Conservation (phyloP, 208 protist genomes). For the Angomonas deanei region DNA sequence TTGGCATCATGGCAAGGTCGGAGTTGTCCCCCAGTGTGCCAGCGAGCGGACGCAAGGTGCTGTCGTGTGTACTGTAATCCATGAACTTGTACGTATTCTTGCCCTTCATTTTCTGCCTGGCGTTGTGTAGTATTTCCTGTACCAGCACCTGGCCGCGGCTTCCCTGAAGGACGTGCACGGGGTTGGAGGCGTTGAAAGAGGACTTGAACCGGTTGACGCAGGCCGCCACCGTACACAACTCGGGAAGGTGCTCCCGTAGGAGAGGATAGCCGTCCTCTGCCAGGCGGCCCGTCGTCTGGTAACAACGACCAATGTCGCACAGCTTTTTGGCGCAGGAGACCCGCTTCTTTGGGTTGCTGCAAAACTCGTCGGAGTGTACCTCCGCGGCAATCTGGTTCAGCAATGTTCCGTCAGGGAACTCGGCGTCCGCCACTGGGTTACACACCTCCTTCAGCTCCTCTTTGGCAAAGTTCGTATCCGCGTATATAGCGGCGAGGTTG, state of each 20-base stretch:
- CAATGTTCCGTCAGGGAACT: conserved; percentile 10
- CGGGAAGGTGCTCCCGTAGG: conserved; percentile 22
- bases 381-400: background rate
- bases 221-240: conserved; percentile 27
- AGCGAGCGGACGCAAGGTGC: conserved; percentile 42
- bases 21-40: too few relatives aligned
- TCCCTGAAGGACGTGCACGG: background rate
- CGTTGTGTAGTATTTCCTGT: background rate
- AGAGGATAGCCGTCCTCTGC: conserved; percentile 13
- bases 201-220: conserved; percentile 7
- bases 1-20: too few relatives aligned
- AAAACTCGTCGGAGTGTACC: conserved; percentile 31
- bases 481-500: conserved; percentile 15
- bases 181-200: too few relatives aligned
- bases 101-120: background rate
- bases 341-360: conserved; percentile 13
- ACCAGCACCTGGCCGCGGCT: background rate
- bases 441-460: background rate
- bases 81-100: conserved; percentile 31
- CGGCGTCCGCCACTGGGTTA: conserved; percentile 8
- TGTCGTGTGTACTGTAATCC: conserved; percentile 76
- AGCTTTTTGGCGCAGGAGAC: conserved; percentile 32
- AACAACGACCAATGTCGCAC: conserved; percentile 50
- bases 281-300: conserved; percentile 28
- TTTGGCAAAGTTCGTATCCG: conserved; percentile 18